These are phyloP conservation scores for Entrophospora sp. DNA, from an alignment of 192 early-diverging fungal genomes.

Conservation along the genomic window DNA sequence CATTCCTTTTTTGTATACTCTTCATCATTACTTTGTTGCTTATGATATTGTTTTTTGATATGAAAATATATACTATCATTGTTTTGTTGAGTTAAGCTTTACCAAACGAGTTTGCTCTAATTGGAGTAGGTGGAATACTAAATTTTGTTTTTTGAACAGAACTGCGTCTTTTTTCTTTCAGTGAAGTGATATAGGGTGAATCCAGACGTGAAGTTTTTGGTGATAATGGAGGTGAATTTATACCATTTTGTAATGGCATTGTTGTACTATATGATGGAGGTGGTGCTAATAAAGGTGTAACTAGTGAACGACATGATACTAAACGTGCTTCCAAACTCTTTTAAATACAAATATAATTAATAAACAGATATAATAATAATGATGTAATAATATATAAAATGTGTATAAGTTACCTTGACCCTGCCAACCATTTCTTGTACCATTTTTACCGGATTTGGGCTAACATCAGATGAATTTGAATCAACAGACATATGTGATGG, in stretches of 20 bases:
- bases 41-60: too few species aligned
- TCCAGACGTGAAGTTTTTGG: neutral
- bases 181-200: neutral
- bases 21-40: too few species aligned
- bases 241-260: slow-evolving; percentile 20
- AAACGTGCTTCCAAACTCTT: slow-evolving; percentile 64
- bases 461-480: too few species aligned
- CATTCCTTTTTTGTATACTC: too few species aligned
- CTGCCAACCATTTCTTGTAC: slow-evolving; percentile 71
- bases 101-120: too few species aligned
- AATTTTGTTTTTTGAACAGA: neutral
- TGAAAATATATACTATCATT: too few species aligned
- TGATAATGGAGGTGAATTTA: slow-evolving; percentile 17
- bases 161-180: neutral
- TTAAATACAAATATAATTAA: neutral
- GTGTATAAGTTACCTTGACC: slow-evolving; percentile 53
- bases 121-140: too few species aligned
- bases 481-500: neutral
- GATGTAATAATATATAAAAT: neutral
- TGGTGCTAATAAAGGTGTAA: slow-evolving; percentile 60
- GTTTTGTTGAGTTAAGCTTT: too few species aligned
- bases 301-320: slow-evolving; percentile 62
- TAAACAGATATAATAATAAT: neutral
- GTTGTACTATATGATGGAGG: slow-evolving; percentile 39
- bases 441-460: slow-evolving; percentile 56